These are phyloP conservation scores for Pseudonectria buxi DNA, from an alignment of 2,329 filamentous ascomycete genomes.

Conservation along the genomic window DNA sequence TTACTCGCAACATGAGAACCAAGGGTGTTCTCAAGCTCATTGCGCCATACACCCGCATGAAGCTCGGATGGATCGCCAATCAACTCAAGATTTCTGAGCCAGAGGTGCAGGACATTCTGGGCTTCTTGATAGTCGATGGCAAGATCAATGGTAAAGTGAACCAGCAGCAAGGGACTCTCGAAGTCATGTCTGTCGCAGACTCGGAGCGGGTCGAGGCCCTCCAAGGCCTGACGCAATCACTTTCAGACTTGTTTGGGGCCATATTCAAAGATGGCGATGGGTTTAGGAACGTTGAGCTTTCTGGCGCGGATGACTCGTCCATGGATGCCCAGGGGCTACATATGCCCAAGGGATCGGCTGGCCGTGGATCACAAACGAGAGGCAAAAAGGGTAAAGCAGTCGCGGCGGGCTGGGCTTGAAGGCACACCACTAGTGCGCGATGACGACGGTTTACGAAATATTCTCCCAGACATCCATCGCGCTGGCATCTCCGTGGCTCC, in stretches of 20 bases:
- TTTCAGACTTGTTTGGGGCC: conserved; percentile 61
- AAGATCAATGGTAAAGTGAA: conserved; percentile 85
- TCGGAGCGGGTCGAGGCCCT: conserved; percentile 68
- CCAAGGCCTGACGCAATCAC: conserved; percentile 62
- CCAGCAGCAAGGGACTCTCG: conserved; percentile 75
- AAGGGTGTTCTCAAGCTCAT: conserved; percentile 92
- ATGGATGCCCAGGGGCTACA: conserved; percentile 21
- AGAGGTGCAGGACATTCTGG: conserved; percentile 93
- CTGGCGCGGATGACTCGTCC: conserved; percentile 20
- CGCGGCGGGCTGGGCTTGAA: conserved; percentile 10
- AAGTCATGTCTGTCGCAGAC: conserved; percentile 70
- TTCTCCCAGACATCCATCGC: too few relatives aligned
- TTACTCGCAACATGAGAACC: conserved; percentile 95
- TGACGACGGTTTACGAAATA: too few relatives aligned
- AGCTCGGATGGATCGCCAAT: conserved; percentile 76
- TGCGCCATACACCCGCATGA: conserved; percentile 90
- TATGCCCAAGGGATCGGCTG: conserved; percentile 9
- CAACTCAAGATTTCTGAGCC: conserved; percentile 77
- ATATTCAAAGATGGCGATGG: conserved; percentile 76
- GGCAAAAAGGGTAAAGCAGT: conserved; percentile 17
- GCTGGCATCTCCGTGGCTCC: too few relatives aligned
- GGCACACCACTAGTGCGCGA: background rate
- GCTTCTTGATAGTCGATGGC: conserved; percentile 85
- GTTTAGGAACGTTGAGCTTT: conserved; percentile 36
- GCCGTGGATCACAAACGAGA: conserved; percentile 5